Evolutionary conservation across 192 early-diverging fungal species (phyloP).

Genomic region (Mortierella hygrophila): DNA sequence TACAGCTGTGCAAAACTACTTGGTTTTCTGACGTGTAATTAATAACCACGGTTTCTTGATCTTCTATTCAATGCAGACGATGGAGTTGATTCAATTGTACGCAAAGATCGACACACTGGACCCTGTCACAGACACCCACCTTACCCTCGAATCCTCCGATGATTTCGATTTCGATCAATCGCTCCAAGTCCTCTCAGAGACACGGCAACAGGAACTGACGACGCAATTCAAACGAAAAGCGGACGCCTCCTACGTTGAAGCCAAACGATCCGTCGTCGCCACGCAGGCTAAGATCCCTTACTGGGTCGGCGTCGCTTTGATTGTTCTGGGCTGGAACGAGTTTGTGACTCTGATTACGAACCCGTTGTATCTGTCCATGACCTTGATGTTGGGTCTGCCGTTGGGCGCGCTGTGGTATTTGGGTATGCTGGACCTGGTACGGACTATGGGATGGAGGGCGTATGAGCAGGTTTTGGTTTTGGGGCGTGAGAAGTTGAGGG

Average conservation of each 20-base stretch:
- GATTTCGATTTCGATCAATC: constrained; percentile 73
- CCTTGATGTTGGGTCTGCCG: constrained; percentile 25
- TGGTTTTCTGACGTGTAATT: background rate
- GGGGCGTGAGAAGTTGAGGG: constrained; percentile 29
- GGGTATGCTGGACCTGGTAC: constrained; percentile 25
- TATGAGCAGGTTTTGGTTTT: constrained; percentile 25
- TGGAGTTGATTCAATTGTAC: constrained; percentile 26
- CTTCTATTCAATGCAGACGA: constrained; percentile 10
- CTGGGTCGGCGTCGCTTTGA: constrained; percentile 81
- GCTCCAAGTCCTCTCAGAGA: constrained; percentile 69
- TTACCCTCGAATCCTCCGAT: constrained; percentile 36
- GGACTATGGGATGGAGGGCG: constrained; percentile 10
- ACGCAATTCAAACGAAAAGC: constrained; percentile 88
- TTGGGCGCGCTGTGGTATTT: constrained; percentile 39
- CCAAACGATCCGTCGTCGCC: constrained; percentile 92
- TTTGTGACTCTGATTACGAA: constrained; percentile 86
- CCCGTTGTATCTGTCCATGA: constrained; percentile 80
- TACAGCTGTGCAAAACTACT: background rate
- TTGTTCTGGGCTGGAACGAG: constrained; percentile 97
- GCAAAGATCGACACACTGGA: constrained; percentile 30
- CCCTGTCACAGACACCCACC: constrained; percentile 11
- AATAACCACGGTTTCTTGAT: background rate
- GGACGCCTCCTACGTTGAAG: constrained; percentile 92
- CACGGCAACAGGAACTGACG: constrained; percentile 74
- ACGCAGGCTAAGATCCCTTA: constrained; percentile 87